These are phyloP conservation scores for Raffaelea arxii DNA, from an alignment of 2,329 filamentous ascomycete genomes.

Conservation along the genomic window DNA sequence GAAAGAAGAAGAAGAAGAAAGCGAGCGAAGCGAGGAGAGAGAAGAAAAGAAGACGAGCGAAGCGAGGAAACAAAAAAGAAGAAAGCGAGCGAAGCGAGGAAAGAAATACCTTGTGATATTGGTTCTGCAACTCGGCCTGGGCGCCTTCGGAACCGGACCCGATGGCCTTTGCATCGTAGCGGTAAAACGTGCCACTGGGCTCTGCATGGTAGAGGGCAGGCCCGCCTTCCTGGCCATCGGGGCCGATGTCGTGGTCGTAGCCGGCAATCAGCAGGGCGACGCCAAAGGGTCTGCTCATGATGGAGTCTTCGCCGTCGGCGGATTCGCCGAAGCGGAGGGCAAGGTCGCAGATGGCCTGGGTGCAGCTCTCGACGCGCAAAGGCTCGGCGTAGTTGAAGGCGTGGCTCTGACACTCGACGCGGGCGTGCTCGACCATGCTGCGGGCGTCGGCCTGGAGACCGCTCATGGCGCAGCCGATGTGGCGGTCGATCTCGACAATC, in stretches of 20 bases:
- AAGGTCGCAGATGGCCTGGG: slow-evolving; percentile 96
- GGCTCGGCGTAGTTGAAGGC: slow-evolving; percentile 97
- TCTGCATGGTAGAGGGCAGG: slow-evolving; percentile 97
- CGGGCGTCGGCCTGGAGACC: slow-evolving; percentile 95
- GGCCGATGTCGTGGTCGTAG: slow-evolving; percentile 48
- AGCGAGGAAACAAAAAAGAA: no score
- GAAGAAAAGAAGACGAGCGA: no score
- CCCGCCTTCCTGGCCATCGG: slow-evolving; percentile 58
- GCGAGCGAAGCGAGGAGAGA: no score
- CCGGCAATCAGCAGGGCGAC: slow-evolving; percentile 94
- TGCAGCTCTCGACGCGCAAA: slow-evolving; percentile 92
- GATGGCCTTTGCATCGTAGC: slow-evolving; percentile 98
- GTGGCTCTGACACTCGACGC: slow-evolving; percentile 94
- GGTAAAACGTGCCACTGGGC: slow-evolving; percentile 95
- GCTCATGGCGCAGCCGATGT: slow-evolving; percentile 98
- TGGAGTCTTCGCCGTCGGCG: slow-evolving; percentile 94
- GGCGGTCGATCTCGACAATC: slow-evolving; percentile 98
- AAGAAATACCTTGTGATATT: slow-evolving; percentile 73
- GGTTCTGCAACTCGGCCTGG: slow-evolving; percentile 95
- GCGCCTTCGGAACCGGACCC: slow-evolving; percentile 95
- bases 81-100: no score
- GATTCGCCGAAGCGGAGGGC: slow-evolving; percentile 94
- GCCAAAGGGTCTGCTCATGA: slow-evolving; percentile 96
- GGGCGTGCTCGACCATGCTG: slow-evolving; percentile 96
- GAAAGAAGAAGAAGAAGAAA: not conserved